A percentile compares a stretch with the other conserved stretches of the same genome.
These are phyloP conservation scores for Cryptococcus deneoformans DNA, from an alignment of 1,284 basidiomycete genomes.

Conservation along the genomic window DNA sequence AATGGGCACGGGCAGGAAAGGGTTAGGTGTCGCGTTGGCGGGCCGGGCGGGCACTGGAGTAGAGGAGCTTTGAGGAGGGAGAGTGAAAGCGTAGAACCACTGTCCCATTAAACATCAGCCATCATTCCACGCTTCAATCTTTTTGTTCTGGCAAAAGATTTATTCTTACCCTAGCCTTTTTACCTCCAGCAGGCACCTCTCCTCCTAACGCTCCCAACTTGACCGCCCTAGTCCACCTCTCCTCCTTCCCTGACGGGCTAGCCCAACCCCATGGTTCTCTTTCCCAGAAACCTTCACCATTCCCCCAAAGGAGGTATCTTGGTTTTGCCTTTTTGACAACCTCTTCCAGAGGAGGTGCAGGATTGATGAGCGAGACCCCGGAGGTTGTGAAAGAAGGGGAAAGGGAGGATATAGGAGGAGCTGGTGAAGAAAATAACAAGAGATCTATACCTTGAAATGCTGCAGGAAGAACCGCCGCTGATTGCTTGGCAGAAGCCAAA, in stretches of 20 bases:
- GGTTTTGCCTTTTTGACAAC: constrained; percentile 54
- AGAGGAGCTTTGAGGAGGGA: constrained; percentile 52
- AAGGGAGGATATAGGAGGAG: constrained; percentile 64
- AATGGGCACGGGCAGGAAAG: constrained; percentile 21
- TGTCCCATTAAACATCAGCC: constrained; percentile 27
- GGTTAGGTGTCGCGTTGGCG: constrained; percentile 40
- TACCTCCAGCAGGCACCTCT: constrained; percentile 53
- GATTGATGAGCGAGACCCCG: constrained; percentile 50
- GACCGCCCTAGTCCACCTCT: constrained; percentile 69
- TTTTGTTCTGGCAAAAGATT: background rate
- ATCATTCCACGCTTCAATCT: no score
- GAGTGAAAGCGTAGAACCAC: constrained; percentile 77
- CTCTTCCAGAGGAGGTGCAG: constrained; percentile 64
- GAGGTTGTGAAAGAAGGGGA: constrained; percentile 57
- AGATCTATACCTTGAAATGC: constrained; percentile 69
- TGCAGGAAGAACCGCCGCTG: constrained; percentile 57
- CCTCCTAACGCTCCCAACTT: constrained; percentile 82
- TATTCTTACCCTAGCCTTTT: constrained; percentile 73
- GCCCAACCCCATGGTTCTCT: constrained; percentile 84
- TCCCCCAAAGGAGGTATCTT: constrained; percentile 54
- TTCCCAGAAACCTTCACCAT: constrained; percentile 75
- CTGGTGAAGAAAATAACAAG: constrained; percentile 76
- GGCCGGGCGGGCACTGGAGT: constrained; percentile 32
- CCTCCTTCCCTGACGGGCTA: constrained; percentile 57
- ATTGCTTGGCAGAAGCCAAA: constrained; percentile 66